These are phyloP conservation scores for Ramalina peruviana DNA, from an alignment of 495 filamentous ascomycete genomes.

Conservation along the genomic window DNA sequence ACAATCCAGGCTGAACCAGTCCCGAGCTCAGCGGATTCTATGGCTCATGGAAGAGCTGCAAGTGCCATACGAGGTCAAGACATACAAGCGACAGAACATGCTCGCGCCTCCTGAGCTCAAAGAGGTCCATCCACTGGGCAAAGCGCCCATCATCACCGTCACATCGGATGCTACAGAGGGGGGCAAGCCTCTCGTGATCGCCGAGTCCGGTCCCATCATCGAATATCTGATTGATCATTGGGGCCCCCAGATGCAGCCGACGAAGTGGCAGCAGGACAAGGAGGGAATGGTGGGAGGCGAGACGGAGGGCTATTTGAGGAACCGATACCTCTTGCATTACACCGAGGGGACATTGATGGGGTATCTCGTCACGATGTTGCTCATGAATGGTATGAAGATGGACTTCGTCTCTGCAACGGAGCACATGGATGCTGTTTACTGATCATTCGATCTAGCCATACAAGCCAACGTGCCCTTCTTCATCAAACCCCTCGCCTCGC, in stretches of 20 bases:
- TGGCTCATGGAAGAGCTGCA: slow-evolving; percentile 81
- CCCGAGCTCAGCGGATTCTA: slow-evolving; percentile 71
- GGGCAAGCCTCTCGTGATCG: slow-evolving; percentile 49
- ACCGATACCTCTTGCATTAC: slow-evolving; percentile 72
- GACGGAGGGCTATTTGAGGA: slow-evolving; percentile 62
- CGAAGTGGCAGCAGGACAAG: slow-evolving; percentile 42
- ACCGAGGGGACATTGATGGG: slow-evolving; percentile 69
- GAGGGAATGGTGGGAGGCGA: slow-evolving; percentile 48
- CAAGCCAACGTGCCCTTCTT: slow-evolving; percentile 66
- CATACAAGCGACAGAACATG: slow-evolving; percentile 50
- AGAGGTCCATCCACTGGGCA: slow-evolving; percentile 71
- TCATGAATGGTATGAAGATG: slow-evolving; percentile 39
- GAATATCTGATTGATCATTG: slow-evolving; percentile 76
- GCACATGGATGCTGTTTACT: no score
- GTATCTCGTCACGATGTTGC: slow-evolving; percentile 42
- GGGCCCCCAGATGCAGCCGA: slow-evolving; percentile 46
- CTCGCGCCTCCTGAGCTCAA: slow-evolving; percentile 60
- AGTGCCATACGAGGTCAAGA: slow-evolving; percentile 63
- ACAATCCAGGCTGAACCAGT: slow-evolving; percentile 50
- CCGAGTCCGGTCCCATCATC: slow-evolving; percentile 65
- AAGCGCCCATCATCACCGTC: slow-evolving; percentile 61
- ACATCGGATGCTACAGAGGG: slow-evolving; percentile 24
- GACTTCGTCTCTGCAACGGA: neutral
- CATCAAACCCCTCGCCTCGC: slow-evolving; percentile 57
- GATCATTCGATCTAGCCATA: slow-evolving; percentile 25